These are phyloP conservation scores for Verticillium isaacii DNA, from an alignment of 2,329 filamentous ascomycete genomes.

Conservation along the genomic window DNA sequence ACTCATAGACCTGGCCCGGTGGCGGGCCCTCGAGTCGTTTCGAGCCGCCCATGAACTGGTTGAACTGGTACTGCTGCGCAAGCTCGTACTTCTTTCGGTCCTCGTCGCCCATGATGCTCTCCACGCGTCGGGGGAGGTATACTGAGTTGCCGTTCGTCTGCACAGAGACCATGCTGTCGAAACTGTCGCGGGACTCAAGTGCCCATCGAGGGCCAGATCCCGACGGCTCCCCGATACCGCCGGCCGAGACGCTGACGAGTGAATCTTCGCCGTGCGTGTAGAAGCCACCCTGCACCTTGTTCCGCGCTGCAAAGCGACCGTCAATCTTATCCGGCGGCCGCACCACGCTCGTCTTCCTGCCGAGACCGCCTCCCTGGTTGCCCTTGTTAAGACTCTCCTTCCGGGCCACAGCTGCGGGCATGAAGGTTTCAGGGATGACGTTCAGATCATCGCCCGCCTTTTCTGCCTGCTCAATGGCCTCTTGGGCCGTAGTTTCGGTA, in stretches of 20 bases:
- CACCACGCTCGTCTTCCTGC: constrained; percentile 51
- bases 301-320: constrained; percentile 71
- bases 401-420: constrained; percentile 49
- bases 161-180: constrained; percentile 60
- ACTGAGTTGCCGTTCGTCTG: constrained; percentile 55
- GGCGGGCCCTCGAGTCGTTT: constrained; percentile 21
- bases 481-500: constrained; percentile 66
- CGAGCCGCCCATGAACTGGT: constrained; percentile 8
- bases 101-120: constrained; percentile 74
- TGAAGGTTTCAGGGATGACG: constrained; percentile 82
- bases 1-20: constrained; percentile 43
- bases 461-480: constrained; percentile 80
- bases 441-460: constrained; percentile 83
- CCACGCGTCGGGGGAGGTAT: constrained; percentile 62
- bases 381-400: constrained; percentile 26
- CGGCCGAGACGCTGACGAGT: constrained; percentile 22
- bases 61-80: constrained; percentile 52
- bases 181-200: constrained; percentile 54
- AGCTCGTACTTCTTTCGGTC: constrained; percentile 70
- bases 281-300: constrained; percentile 62
- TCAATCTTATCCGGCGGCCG: constrained; percentile 71
- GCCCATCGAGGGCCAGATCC: constrained; percentile 15
- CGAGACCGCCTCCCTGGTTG: constrained; percentile 28
- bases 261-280: constrained; percentile 49
- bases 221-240: background rate